Base-by-base conservation (phyloP, 306 rosid species). In the Quercus variabilis region DNA sequence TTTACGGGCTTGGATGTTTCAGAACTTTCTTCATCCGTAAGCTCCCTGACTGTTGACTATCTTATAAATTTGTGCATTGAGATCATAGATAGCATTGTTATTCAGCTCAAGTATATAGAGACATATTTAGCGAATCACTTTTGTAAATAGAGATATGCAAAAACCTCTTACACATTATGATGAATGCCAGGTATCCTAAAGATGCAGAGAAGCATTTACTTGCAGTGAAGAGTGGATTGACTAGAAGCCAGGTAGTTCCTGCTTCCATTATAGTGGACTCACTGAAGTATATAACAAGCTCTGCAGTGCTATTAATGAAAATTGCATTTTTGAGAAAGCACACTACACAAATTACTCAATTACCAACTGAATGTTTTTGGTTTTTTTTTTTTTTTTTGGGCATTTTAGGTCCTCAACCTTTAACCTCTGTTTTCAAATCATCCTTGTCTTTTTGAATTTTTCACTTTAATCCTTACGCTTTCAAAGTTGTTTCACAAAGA, bases 1-100 rank as follows among this genome's bases (percentile, higher is more conserved):
- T 76, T 83, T 94, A 30, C 82, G 98, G 3, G 89, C 90, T 9
- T 95, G 98, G 99, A 92, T 95, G 98, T 95, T 92, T 89, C 97
- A 91, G 74, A 95, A 95, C 84, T 95, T 95, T 81, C 98, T 95
- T 78, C 98, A 92, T 86, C 99, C 99, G 98, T 95, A 78, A 87
- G 96, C 77, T 77, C 23, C 64, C 75, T 76, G 15, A 7, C 21
- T 69, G 9, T 4, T n/a, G 25, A 49, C 20, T 9, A 20, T 62
- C 15, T 74, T 33, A 12, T 38, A 13, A 4, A 18, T 4, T 55
- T 2, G 1, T 41, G n/a, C 20, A 1, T 23, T 2, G 19, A 25
- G 21, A 49, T 46, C 30, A 6, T 62, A 35, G 19, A n/a, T 71
- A 30, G 8, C 68, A 58, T 28, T 30, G 28, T 38, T 58, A 25